Conservation (phyloP, 306 rosid genomes). For the Medicago ruthenica region DNA sequence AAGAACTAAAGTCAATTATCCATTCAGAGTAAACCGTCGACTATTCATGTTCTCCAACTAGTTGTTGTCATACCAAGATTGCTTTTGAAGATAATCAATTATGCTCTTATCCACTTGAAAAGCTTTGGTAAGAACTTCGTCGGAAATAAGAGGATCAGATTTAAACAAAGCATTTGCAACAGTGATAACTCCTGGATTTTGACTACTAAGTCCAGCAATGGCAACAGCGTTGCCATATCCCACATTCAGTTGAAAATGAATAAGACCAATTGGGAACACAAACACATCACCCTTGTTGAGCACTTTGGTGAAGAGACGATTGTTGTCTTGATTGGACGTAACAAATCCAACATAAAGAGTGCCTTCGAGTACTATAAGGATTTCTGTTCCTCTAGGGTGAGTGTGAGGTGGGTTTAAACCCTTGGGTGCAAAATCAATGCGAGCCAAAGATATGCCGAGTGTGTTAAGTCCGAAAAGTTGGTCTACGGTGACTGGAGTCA, state of each 20-base stretch:
- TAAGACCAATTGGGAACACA: not conserved
- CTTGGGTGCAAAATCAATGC: not conserved
- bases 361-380: not conserved
- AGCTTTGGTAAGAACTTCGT: not conserved
- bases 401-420: not conserved
- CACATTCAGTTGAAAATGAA: not conserved
- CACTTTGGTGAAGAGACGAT: not conserved
- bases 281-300: not conserved
- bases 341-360: not conserved
- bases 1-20: not conserved
- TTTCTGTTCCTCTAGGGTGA: not conserved
- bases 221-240: not conserved
- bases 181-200: not conserved
- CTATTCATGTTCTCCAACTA: not conserved
- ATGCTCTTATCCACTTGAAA: not conserved
- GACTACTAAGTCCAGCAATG: not conserved
- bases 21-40: too few species aligned
- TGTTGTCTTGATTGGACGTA: not conserved
- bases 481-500: not conserved
- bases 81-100: not conserved
- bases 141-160: not conserved
- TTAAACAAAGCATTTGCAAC: not conserved
- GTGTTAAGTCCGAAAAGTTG: not conserved
- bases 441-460: not conserved
- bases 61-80: not conserved